Evolutionary conservation across 2,329 filamentous ascomycete species (phyloP).

Genomic region (Cucurbitaria berberidis): DNA sequence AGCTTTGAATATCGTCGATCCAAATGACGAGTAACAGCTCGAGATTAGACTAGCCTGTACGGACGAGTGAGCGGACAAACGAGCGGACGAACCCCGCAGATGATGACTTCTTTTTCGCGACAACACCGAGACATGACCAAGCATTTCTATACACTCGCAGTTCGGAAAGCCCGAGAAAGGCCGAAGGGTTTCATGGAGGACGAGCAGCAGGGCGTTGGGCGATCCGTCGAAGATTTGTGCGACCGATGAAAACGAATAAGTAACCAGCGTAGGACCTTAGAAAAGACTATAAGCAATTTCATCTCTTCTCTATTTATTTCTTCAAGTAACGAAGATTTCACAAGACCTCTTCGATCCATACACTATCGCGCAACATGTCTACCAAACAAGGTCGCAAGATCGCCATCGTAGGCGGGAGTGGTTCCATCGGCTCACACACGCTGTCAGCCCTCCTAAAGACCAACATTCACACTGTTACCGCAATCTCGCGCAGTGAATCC

Average conservation of each 20-base stretch:
- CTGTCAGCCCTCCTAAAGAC: constrained; percentile 48
- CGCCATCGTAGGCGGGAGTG: constrained; percentile 20
- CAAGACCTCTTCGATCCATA: background rate
- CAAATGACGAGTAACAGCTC: too few relatives aligned
- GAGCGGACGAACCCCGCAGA: too few relatives aligned
- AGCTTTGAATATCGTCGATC: too few relatives aligned
- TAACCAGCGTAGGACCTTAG: too few relatives aligned
- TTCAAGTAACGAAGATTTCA: background rate
- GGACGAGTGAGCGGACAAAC: too few relatives aligned
- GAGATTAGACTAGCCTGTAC: too few relatives aligned
- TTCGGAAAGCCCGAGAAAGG: background rate
- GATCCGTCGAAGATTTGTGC: too few relatives aligned
- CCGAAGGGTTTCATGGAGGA: background rate
- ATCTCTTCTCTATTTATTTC: too few relatives aligned
- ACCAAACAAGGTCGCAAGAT: constrained; percentile 9
- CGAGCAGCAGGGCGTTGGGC: too few relatives aligned
- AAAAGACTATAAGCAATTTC: too few relatives aligned
- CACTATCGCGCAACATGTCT: background rate
- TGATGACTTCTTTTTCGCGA: too few relatives aligned
- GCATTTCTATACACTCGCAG: background rate
- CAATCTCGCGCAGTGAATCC: constrained; percentile 55
- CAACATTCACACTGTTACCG: constrained; percentile 57
- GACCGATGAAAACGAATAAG: too few relatives aligned
- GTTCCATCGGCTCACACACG: constrained; percentile 47
- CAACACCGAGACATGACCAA: background rate